phyloP scores from a whole-genome alignment of 108 stramenopile genomes.

The Skeletonema marinoi region DNA sequence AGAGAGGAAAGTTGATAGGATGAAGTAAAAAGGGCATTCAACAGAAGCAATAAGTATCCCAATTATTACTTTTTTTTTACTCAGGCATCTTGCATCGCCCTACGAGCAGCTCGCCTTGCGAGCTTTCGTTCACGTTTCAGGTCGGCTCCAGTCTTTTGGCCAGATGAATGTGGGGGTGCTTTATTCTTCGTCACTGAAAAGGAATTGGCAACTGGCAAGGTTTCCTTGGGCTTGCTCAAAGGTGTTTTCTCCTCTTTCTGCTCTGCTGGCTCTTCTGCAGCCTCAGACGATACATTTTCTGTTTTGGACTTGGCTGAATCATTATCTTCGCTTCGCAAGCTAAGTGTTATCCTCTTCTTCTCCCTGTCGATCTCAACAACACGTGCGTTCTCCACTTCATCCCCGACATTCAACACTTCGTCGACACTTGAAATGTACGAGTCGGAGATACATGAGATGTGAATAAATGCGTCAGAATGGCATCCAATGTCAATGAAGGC shows the following conservation, averaged over 20 bases:
- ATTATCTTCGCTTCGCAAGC: conserved; percentile 68
- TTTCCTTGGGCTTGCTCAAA: conserved; percentile 12
- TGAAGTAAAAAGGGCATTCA: too few species aligned
- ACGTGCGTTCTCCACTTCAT: conserved; percentile 55
- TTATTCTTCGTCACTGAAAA: conserved; percentile 1
- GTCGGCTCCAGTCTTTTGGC: conserved; percentile 49
- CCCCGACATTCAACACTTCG: conserved; percentile 62
- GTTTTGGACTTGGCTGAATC: conserved; percentile 55
- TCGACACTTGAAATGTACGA: conserved; percentile 68
- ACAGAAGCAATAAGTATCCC: too few species aligned
- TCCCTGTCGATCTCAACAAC: conserved; percentile 77
- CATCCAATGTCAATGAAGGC: conserved; percentile 87
- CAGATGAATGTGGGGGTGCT: neutral
- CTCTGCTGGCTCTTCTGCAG: conserved; percentile 24
- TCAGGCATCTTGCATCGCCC: conserved; percentile 15
- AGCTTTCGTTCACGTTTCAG: conserved; percentile 81
- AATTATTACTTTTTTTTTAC: neutral
- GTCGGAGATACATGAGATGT: conserved; percentile 77
- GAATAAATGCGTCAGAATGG: conserved; percentile 89
- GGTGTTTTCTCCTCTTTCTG: conserved; percentile 19
- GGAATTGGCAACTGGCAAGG: neutral
- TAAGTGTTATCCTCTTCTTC: conserved; percentile 74
- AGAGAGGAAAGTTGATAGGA: too few species aligned
- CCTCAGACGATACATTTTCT: conserved; percentile 25
- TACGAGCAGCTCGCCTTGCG: conserved; percentile 72